A percentile compares a stretch with the other conserved stretches of the same genome.
phyloP scores from a whole-genome alignment of 1,139 yeast genomes.

The Kodamaea anthophila region DNA sequence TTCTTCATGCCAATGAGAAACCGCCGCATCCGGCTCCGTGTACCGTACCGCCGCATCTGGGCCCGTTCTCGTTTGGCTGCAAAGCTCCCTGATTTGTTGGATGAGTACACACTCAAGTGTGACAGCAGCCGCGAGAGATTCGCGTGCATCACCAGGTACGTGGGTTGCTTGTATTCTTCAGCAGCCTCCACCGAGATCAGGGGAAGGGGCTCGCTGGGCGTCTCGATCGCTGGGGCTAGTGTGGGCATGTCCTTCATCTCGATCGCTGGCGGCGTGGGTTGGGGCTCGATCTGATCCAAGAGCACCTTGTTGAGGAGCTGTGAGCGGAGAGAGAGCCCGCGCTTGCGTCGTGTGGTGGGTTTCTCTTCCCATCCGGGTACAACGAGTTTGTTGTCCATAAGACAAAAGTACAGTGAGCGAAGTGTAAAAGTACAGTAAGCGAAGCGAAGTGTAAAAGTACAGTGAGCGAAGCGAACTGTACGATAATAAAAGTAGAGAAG shows the following conservation, averaged over 20 bases:
- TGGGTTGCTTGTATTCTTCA: slow-evolving; percentile 4
- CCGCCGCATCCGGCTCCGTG: slow-evolving; percentile 13
- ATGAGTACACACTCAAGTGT: slow-evolving; percentile 19
- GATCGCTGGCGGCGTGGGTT: slow-evolving; percentile 8
- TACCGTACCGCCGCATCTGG: slow-evolving; percentile 14
- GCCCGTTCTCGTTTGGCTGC: slow-evolving; percentile 16
- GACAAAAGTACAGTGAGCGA: no score
- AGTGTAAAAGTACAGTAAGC: no score
- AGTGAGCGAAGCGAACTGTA: no score
- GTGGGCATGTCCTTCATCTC: slow-evolving; percentile 8
- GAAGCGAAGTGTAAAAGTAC: no score
- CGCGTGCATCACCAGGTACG: slow-evolving; percentile 14
- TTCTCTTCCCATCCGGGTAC: no score
- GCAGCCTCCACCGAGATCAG: slow-evolving; percentile 1
- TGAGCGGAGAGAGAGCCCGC: slow-evolving; percentile 71
- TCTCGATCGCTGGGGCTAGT: not conserved
- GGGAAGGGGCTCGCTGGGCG: slow-evolving; percentile 1
- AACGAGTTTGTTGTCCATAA: no score
- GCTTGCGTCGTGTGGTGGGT: slow-evolving; percentile 41
- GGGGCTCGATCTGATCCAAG: slow-evolving; percentile 13
- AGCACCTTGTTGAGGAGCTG: slow-evolving; percentile 58
- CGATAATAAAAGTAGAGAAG: no score
- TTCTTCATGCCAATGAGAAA: slow-evolving; percentile 19
- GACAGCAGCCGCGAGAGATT: slow-evolving; percentile 23
- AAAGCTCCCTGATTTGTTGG: slow-evolving; percentile 20